phyloP scores from a whole-genome alignment of 768 basidiomycete genomes.

The Mycena venus region DNA sequence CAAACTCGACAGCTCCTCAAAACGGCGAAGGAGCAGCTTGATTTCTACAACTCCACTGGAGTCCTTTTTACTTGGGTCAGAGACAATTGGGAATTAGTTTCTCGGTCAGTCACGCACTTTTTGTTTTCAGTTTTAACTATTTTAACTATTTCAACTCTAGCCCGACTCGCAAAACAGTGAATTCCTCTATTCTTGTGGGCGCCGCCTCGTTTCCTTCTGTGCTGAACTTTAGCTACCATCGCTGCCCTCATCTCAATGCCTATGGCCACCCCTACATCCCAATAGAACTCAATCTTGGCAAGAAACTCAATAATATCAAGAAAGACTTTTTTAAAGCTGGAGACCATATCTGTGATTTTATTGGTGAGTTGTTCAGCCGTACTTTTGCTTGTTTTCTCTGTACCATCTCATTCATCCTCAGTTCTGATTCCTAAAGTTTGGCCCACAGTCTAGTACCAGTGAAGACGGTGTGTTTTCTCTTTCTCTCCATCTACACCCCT shows the following conservation, averaged over 20 bases:
- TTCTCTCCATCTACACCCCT: not conserved
- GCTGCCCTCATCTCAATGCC: not conserved
- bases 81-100: not conserved
- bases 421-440: not conserved
- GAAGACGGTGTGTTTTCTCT: not conserved
- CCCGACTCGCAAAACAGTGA: not conserved
- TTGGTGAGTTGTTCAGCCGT: not conserved
- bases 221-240: not conserved
- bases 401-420: not conserved
- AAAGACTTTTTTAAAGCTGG: not conserved
- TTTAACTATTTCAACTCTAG: not conserved
- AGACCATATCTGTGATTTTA: not conserved
- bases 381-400: not conserved
- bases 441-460: not conserved
- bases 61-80: not conserved
- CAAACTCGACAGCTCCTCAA: not conserved
- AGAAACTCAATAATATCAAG: not conserved
- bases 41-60: not conserved
- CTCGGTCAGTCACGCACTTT: not conserved
- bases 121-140: too few species aligned
- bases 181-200: not conserved
- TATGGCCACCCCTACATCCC: not conserved
- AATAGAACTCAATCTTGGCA: not conserved
- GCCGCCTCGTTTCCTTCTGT: not conserved
- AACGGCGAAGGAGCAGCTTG: not conserved